Evolutionary conservation across 306 rosid genomes (phyloP).

Genomic region (Pyrus bretschneideri): DNA sequence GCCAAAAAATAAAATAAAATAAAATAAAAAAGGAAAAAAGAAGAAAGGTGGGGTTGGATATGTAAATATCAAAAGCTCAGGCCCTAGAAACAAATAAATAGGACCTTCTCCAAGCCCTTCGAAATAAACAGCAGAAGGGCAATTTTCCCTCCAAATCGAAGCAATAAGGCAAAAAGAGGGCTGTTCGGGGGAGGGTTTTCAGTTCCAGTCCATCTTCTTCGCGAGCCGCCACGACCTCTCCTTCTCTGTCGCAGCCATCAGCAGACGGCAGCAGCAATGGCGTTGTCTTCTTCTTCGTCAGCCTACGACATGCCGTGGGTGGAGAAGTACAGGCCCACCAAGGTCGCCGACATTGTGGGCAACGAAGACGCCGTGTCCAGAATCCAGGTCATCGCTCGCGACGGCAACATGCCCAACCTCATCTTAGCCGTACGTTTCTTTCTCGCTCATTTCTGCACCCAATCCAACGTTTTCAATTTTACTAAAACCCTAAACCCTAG

Average conservation of each 20-base stretch:
- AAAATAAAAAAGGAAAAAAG: too few species aligned
- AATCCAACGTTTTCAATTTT: not conserved
- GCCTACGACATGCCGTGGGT: constrained; percentile 91
- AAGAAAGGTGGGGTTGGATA: too few species aligned
- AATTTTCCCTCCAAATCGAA: constrained; percentile 14
- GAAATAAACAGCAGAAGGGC: not conserved
- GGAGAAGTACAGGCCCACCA: constrained; percentile 87
- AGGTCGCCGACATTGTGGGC: constrained; percentile 79
- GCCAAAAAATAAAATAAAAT: too few species aligned
- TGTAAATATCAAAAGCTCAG: too few species aligned
- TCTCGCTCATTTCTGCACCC: not conserved
- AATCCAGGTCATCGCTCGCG: constrained; percentile 88
- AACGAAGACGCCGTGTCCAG: constrained; percentile 83
- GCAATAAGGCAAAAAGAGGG: constrained; percentile 1
- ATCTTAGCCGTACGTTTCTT: constrained; percentile 46
- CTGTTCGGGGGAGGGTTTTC: not conserved
- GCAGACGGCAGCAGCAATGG: constrained; percentile 31
- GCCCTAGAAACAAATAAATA: too few species aligned
- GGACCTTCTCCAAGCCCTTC: not conserved
- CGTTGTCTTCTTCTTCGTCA: constrained; percentile 32
- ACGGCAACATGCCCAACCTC: constrained; percentile 94
- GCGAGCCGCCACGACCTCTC: not conserved
- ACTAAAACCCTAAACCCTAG: constrained; percentile 11
- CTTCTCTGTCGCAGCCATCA: not conserved
- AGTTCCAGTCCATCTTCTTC: not conserved